Evolutionary conservation across 2,329 filamentous ascomycete species (phyloP).

Genomic region (Macrophomina tecta): DNA sequence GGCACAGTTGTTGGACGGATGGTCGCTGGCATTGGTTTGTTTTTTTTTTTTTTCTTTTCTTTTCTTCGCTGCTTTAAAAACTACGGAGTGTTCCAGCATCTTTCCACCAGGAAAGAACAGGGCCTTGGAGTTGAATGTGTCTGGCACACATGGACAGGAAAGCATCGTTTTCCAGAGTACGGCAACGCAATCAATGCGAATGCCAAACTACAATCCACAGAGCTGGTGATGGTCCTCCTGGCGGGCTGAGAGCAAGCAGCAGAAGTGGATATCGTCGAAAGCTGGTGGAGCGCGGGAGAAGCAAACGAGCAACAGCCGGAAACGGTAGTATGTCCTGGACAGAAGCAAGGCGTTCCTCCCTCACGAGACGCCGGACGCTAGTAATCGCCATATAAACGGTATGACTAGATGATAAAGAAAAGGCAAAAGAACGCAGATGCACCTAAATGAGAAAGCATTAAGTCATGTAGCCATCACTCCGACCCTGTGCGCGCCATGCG

Average conservation of each 20-base stretch:
- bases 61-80: conserved; percentile 23
- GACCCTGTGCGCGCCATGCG: conserved; percentile 24
- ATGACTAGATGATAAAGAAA: conserved; percentile 16
- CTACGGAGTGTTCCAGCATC: conserved; percentile 22
- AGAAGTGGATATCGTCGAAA: conserved; percentile 23
- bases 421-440: conserved; percentile 22
- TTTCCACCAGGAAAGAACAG: conserved; percentile 22
- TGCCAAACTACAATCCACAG: conserved; percentile 26
- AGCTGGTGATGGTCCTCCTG: conserved; percentile 12
- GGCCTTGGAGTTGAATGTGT: neutral
- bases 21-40: conserved; percentile 19
- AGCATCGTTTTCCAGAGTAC: conserved; percentile 15
- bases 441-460: conserved; percentile 28
- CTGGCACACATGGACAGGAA: conserved; percentile 25
- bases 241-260: conserved; percentile 15
- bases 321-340: conserved; percentile 21
- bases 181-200: conserved; percentile 24
- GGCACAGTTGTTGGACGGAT: conserved; percentile 1
- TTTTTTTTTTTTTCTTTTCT: neutral
- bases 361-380: conserved; percentile 27
- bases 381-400: conserved; percentile 23
- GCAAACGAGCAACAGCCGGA: conserved; percentile 27
- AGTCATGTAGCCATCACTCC: conserved; percentile 27
- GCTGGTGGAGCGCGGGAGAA: conserved; percentile 12
- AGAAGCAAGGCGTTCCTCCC: conserved; percentile 26